Conservation (phyloP, 1,139 yeast species). For the Sugiyamaella neomexicana region DNA sequence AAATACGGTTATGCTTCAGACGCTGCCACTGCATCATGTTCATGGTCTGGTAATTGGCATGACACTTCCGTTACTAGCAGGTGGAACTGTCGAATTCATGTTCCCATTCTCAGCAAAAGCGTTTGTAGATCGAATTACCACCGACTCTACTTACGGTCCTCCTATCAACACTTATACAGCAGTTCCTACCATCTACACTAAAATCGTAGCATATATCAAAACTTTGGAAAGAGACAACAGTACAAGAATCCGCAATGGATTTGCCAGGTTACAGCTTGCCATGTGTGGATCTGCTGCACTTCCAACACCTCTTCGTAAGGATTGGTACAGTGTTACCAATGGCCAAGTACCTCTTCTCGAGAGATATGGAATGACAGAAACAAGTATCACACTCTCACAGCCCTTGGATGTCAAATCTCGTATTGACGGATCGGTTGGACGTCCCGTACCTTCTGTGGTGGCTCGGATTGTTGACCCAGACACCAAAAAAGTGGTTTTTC, state of each 20-base stretch:
- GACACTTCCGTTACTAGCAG: conserved; percentile 39
- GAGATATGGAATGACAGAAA: conserved; percentile 44
- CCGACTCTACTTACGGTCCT: conserved; percentile 29
- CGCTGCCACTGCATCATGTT: conserved; percentile 43
- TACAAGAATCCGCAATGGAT: conserved; percentile 24
- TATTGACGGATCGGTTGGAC: conserved; percentile 40
- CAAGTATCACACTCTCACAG: conserved; percentile 43
- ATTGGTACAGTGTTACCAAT: conserved; percentile 39
- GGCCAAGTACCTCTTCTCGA: conserved; percentile 40
- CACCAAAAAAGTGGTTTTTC: conserved; percentile 30
- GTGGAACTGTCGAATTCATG: conserved; percentile 40
- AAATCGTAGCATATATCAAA: conserved; percentile 33
- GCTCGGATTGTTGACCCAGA: conserved; percentile 39
- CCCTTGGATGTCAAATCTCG: conserved; percentile 34
- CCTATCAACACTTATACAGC: conserved; percentile 42
- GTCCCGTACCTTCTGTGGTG: conserved; percentile 39
- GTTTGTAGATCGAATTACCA: conserved; percentile 33
- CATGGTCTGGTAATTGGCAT: conserved; percentile 43
- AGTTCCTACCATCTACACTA: conserved; percentile 43
- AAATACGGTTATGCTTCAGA: conserved; percentile 38
- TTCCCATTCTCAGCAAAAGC: conserved; percentile 39
- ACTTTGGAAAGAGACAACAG: conserved; percentile 14
- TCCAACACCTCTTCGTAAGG: conserved; percentile 39
- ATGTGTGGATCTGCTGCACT: conserved; percentile 45
- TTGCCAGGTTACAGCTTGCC: conserved; percentile 33